These are phyloP conservation scores for Dissoconium aciculare DNA, from an alignment of 2,329 filamentous ascomycete species.

Conservation along the genomic window DNA sequence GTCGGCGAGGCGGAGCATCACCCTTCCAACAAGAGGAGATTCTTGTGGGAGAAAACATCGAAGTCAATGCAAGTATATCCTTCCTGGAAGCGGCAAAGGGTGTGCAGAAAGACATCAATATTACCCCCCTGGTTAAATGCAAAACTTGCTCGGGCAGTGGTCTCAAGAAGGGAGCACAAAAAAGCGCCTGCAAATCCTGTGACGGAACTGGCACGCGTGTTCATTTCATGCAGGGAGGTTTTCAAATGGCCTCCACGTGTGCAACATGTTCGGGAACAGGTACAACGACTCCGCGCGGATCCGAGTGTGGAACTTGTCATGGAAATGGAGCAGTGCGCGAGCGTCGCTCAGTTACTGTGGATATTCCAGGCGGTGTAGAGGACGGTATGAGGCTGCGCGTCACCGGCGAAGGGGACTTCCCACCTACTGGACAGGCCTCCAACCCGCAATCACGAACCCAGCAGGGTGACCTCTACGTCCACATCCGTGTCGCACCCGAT, in stretches of 20 bases:
- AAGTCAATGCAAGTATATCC: conserved; percentile 80
- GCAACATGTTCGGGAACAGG: conserved; percentile 66
- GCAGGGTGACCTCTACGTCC: conserved; percentile 79
- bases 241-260: conserved; percentile 92
- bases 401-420: conserved; percentile 73
- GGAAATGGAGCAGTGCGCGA: conserved; percentile 78
- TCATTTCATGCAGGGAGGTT: conserved; percentile 80
- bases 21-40: conserved; percentile 71
- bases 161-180: conserved; percentile 64
- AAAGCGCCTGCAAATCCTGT: conserved; percentile 61
- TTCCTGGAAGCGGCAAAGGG: conserved; percentile 96
- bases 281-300: conserved; percentile 57
- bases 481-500: conserved; percentile 78
- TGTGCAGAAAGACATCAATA: conserved; percentile 69
- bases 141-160: conserved; percentile 72
- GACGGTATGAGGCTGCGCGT: conserved; percentile 88
- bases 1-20: conserved; percentile 39
- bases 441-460: conserved; percentile 49
- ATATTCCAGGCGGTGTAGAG: conserved; percentile 90
- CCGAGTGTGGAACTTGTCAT: conserved; percentile 63
- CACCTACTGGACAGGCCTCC: conserved; percentile 55
- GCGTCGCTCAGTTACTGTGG: conserved; percentile 66
- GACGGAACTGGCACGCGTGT: conserved; percentile 75
- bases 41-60: conserved; percentile 87
- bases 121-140: conserved; percentile 69